These are phyloP conservation scores for Dipteronia sinensis DNA, from an alignment of 345 rosid genomes.

Conservation along the genomic window DNA sequence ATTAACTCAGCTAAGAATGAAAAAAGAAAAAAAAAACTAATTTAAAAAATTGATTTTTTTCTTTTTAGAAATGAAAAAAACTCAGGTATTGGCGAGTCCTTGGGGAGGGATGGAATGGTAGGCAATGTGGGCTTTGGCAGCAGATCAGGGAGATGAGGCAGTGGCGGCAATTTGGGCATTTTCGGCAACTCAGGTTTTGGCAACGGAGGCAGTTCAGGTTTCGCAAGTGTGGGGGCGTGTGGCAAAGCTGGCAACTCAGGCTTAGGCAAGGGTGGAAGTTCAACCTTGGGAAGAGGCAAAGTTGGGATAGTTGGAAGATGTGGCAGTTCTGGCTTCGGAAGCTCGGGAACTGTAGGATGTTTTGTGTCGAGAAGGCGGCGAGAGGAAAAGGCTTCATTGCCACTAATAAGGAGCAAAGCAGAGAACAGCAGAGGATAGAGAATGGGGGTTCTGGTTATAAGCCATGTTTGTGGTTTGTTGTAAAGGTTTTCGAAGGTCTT, in stretches of 20 bases:
- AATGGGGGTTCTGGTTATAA: neutral
- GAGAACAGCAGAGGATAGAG: constrained; percentile 7
- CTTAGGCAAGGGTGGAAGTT: constrained; percentile 8
- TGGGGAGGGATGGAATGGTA: constrained; percentile 20
- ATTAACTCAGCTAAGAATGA: no score
- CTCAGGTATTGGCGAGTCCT: constrained; percentile 18
- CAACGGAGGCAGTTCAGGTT: neutral
- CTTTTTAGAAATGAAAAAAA: no score
- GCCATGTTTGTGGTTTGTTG: constrained; percentile 9
- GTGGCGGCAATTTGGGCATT: neutral
- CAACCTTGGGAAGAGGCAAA: constrained; percentile 10
- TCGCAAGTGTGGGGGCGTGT: neutral
- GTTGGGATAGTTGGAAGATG: constrained; percentile 12
- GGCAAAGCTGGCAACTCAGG: neutral
- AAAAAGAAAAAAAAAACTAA: no score
- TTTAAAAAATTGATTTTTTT: no score
- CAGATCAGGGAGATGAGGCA: constrained; percentile 9
- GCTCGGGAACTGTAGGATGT: constrained; percentile 15
- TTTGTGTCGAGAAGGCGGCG: constrained; percentile 16
- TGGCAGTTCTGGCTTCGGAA: constrained; percentile 13
- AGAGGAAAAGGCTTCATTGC: constrained; percentile 19
- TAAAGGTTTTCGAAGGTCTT: neutral
- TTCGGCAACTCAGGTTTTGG: neutral
- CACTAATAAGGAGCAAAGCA: neutral
- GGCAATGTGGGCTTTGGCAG: constrained; percentile 7